These are phyloP conservation scores for Kernera saxatilis DNA, from an alignment of 345 rosid species.

Conservation along the genomic window DNA sequence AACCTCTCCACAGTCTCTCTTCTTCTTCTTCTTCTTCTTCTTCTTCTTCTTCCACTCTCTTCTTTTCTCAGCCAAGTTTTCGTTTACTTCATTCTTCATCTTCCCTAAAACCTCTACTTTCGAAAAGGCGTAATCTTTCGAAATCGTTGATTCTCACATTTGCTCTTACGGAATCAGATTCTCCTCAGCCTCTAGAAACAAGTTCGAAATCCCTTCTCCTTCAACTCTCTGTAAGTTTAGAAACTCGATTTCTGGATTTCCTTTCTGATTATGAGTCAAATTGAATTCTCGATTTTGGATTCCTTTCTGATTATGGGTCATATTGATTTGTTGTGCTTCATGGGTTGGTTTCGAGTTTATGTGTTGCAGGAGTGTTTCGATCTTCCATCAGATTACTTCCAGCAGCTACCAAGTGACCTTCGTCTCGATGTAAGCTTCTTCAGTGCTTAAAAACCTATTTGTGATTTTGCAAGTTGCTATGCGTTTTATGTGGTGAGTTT, in stretches of 20 bases:
- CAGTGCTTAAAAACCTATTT: background rate
- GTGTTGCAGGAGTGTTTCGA: slow-evolving; percentile 76
- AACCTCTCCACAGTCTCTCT: slow-evolving; percentile 30
- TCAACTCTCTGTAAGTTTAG: slow-evolving; percentile 56
- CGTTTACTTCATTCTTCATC: slow-evolving; percentile 24
- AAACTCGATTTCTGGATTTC: background rate
- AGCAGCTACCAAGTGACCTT: slow-evolving; percentile 67
- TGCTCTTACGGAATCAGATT: slow-evolving; percentile 70
- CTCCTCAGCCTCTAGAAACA: slow-evolving; percentile 49
- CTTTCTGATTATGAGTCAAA: background rate
- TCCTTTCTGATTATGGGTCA: no score
- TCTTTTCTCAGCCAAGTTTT: slow-evolving; percentile 25
- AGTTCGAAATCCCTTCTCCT: slow-evolving; percentile 46
- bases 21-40: slow-evolving; percentile 27
- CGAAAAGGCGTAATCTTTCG: slow-evolving; percentile 18
- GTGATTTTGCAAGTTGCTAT: background rate
- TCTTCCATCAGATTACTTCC: slow-evolving; percentile 75
- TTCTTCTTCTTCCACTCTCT: slow-evolving; percentile 29
- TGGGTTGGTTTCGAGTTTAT: no score
- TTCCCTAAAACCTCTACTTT: slow-evolving; percentile 22
- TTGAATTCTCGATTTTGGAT: no score
- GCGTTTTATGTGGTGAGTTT: background rate
- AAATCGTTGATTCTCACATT: slow-evolving; percentile 34
- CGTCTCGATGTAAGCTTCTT: slow-evolving; percentile 59
- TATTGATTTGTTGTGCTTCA: no score